A percentile compares a stretch with the other conserved stretches of the same genome.
phyloP scores from a whole-genome alignment of 1,284 basidiomycete genomes.

The Rhodotorula sp. region DNA sequence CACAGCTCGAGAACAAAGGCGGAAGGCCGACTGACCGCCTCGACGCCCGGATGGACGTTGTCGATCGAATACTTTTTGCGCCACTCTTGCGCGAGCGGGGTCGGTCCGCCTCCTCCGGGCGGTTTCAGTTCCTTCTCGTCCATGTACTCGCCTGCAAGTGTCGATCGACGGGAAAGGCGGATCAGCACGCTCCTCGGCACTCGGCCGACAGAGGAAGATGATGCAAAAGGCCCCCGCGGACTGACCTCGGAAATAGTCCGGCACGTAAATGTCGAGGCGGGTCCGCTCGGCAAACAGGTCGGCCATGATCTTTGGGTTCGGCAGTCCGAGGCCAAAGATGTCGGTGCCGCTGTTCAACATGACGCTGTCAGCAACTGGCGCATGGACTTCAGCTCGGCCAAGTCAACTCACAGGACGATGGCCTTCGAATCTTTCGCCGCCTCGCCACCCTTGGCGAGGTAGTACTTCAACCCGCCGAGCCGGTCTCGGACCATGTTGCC shows the following conservation, averaged over 20 bases:
- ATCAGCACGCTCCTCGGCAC: too few relatives aligned
- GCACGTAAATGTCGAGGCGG: conserved; percentile 9
- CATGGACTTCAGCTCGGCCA: neutral
- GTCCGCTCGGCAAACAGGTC: conserved; percentile 11
- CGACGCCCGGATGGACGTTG: neutral
- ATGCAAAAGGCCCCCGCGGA: too few relatives aligned
- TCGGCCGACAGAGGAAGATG: too few relatives aligned
- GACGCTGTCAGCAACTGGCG: neutral
- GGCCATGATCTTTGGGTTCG: conserved; percentile 23
- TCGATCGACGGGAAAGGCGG: too few relatives aligned
- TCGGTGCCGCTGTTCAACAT: conserved; percentile 7
- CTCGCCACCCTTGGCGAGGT: neutral
- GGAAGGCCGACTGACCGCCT: neutral
- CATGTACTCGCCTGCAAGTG: conserved; percentile 10
- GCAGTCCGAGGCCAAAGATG: conserved; percentile 22
- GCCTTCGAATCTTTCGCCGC: neutral
- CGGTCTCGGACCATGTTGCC: neutral
- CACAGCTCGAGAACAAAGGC: too few relatives aligned
- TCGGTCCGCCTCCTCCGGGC: neutral
- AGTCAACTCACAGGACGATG: conserved; percentile 17
- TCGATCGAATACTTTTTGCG: neutral
- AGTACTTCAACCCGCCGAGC: conserved; percentile 5
- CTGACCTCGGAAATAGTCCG: conserved; percentile 13
- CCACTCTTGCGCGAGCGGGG: neutral
- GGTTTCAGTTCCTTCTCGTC: neutral